Evolutionary conservation across 768 basidiomycete species (phyloP), one percentile per base, ranked within the genome.

Genomic region (Leccinum barrowsii): DNA sequence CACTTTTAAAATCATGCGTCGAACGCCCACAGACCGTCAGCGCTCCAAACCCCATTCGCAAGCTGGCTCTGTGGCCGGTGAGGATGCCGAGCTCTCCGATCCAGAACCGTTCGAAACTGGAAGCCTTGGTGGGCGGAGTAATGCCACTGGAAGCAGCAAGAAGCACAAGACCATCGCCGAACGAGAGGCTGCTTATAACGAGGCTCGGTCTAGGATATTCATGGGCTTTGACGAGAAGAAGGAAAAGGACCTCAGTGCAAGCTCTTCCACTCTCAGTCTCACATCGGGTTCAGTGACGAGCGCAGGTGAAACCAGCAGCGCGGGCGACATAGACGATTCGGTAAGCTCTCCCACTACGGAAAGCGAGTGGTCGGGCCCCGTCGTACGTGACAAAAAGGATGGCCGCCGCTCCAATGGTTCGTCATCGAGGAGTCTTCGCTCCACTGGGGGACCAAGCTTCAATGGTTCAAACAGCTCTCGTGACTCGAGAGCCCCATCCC

Each of bases 1-100:
- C n/a, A 81, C 90, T 19, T 88, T 94, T 67, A 89, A 92, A 80
- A 94, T 94, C 65, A 94, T 94, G 90, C 84, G 86, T 47, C 82
- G 92, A 64, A 75, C 80, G 21, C 70, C 67, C 13, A 70, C 73
- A n/a, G 84, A 86, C 61, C 82, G 84, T 44, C 74, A 80, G 54
- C 73, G 77, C 55, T 82, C 80, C 54, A 79, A 80, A 59, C 76
- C 87, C 4, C 80, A 81, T 59, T 90, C 89, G n/a, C 87, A 86
- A 63, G 77, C 87, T 7, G 84, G 85, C 35, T 91, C 90, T 2
- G 82, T 88, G 2, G 78, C 82, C 0, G 88, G 86, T 4, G 90
- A 91, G 65, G 90, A 92, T 62, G 83, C 77, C 51, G 90, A 91
- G 61, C 75, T 84, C 19, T 92, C 90, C 28, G 90, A 92, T 67